A percentile compares a stretch with the other conserved stretches of the same genome.
These are phyloP conservation scores for Recurvomyces mirabilis DNA, from an alignment of 495 filamentous ascomycete species.

Conservation along the genomic window DNA sequence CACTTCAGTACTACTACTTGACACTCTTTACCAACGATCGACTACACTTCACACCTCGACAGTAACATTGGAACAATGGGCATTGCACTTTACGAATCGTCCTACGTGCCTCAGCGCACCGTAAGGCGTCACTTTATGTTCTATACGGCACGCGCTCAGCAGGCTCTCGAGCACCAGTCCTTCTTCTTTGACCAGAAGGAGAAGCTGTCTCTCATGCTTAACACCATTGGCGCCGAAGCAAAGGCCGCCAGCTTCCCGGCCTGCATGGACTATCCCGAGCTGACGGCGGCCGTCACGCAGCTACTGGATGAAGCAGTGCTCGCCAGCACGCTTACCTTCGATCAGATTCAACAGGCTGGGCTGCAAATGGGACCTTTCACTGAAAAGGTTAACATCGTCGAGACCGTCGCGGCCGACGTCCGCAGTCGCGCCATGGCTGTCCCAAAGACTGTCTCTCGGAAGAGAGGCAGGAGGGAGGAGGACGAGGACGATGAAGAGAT, in stretches of 20 bases:
- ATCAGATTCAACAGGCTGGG: constrained; percentile 6
- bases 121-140: constrained; percentile 6
- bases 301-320: constrained; percentile 6
- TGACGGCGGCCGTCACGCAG: constrained; percentile 8
- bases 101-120: constrained; percentile 1
- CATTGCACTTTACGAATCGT: neutral
- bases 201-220: constrained; percentile 9
- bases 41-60: constrained; percentile 1
- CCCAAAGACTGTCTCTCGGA: neutral
- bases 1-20: no score
- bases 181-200: constrained; percentile 12
- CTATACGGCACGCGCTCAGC: constrained; percentile 9
- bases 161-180: constrained; percentile 2
- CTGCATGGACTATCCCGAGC: constrained; percentile 10
- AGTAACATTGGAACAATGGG: no score
- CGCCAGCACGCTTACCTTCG: constrained; percentile 7
- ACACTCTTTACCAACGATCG: no score
- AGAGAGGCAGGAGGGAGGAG: constrained; percentile 10
- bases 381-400: constrained; percentile 5
- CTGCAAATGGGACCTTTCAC: constrained; percentile 6
- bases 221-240: constrained; percentile 5
- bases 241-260: constrained; percentile 2
- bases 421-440: constrained; percentile 1
- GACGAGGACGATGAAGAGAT: constrained; percentile 9
- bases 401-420: constrained; percentile 1